Conservation (phyloP, 768 basidiomycete genomes). For the Rhodosporidiobolus odoratus region DNA sequence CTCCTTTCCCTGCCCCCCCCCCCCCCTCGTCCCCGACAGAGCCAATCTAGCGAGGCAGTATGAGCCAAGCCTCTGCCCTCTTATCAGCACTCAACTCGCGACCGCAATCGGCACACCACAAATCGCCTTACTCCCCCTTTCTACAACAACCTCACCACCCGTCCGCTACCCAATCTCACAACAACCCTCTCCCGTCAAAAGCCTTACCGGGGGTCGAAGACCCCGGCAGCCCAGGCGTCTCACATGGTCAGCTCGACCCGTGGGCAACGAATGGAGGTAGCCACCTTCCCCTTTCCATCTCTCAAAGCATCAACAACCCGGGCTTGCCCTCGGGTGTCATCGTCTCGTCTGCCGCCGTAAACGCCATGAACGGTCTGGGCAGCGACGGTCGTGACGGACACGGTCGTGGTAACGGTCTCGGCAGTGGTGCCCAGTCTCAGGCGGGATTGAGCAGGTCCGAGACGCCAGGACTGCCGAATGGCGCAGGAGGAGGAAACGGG, state of each 20-base stretch:
- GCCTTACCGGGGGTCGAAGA: slow-evolving; percentile 2
- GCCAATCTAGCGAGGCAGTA: neutral
- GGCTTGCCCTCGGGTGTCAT: slow-evolving; percentile 39
- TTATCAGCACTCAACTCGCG: slow-evolving; percentile 33
- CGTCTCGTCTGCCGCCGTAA: slow-evolving; percentile 36
- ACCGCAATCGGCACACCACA: neutral
- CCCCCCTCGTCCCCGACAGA: neutral
- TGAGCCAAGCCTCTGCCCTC: slow-evolving; percentile 33
- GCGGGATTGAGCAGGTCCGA: slow-evolving; percentile 27
- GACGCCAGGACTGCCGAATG: slow-evolving; percentile 37
- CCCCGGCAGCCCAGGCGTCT: slow-evolving; percentile 38
- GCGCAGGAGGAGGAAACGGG: slow-evolving; percentile 7
- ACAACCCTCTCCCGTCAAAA: slow-evolving; percentile 8
- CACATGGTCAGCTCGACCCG: slow-evolving; percentile 43
- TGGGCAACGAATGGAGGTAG: slow-evolving; percentile 18
- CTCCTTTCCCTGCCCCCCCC: neutral
- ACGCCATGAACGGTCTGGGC: slow-evolving; percentile 34
- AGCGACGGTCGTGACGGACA: neutral
- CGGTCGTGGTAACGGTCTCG: slow-evolving; percentile 4
- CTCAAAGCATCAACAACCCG: slow-evolving; percentile 45
- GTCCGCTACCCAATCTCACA: neutral
- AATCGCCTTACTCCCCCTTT: neutral
- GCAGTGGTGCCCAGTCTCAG: slow-evolving; percentile 5
- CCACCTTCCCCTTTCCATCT: slow-evolving; percentile 35
- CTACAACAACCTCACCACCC: neutral